Base-by-base conservation (phyloP, 805 yeast species). In the Hemisphaericaspora nanyangensis region DNA sequence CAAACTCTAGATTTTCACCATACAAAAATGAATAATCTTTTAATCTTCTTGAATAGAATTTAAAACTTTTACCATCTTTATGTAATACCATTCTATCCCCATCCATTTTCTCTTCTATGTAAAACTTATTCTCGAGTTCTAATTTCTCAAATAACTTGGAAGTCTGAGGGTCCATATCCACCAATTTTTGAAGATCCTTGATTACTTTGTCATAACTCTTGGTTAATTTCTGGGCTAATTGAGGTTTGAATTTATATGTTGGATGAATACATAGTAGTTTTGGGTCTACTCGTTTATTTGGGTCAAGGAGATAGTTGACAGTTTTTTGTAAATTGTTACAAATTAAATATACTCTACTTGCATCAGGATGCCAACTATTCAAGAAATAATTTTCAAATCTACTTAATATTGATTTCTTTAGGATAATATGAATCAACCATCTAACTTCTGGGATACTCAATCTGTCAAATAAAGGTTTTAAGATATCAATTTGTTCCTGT, bases 21-120 rank as follows among this genome's bases (percentile, higher is more conserved):
- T 86, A 90, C 10, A 81, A 61, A 39, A 72, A 59, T 0, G 95
- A 78, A 51, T 79, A 86, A 49, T 89, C 95, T 37, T 77, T 78
- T 7, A 85, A 84, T 34, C 79, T 73, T 48, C 95, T 70, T 37
- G 86, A 79, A 52, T 59, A 81, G 53, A 71, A 82, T 44, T 65
- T 67, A 54, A 74, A 75, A 5, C 48, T 49, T 2, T 46, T 51
- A 36, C 62, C 62, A 31, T 66, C 57, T 63, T 79, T 77, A 56
- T 91, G 99, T 33, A 89, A 48, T 38, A 86, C 81, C 50, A 87
- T 79, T 48, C 99, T 64, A 58, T 91, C 97, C 3, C 98, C 99
- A 59, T 91, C 97, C 63, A 89, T 74, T 55, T 91, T 91, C 56
- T 91, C 97, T 53, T 91, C 98, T 7, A 91, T 77, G 37, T 71